Conservation (phyloP, 495 filamentous ascomycete genomes). For the Letharia columbiana region DNA sequence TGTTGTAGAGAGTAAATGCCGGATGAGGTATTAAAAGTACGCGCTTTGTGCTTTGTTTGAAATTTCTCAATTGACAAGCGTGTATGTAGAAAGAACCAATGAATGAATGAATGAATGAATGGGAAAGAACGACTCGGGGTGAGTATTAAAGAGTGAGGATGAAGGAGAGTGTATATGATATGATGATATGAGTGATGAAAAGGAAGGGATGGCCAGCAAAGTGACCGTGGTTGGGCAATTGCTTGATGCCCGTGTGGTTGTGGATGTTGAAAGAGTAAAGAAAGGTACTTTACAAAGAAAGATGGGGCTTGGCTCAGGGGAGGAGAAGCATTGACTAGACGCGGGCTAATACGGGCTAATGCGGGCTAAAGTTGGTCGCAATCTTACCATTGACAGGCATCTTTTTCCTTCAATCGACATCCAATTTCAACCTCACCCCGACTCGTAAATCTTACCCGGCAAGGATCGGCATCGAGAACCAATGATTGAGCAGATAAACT, state of each 20-base stretch:
- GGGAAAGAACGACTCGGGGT: background rate
- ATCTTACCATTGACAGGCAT: constrained; percentile 2
- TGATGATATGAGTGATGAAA: background rate
- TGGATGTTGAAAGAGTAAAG: background rate
- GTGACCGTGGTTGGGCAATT: background rate
- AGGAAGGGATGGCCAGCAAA: constrained; percentile 12
- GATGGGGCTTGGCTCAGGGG: background rate
- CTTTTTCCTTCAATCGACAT: background rate
- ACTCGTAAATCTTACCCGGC: too few relatives aligned
- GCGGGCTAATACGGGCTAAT: background rate
- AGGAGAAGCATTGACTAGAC: background rate
- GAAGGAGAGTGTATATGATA: background rate
- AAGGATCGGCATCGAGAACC: too few relatives aligned
- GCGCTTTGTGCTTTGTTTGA: constrained; percentile 4
- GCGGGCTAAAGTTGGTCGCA: background rate
- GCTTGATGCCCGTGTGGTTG: background rate
- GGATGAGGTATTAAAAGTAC: constrained; percentile 2
- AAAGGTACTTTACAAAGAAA: background rate
- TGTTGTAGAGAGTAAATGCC: background rate
- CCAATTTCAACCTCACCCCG: background rate
- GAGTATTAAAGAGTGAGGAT: too few relatives aligned
- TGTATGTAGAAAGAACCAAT: background rate
- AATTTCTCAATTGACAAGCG: background rate
- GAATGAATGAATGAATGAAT: background rate
- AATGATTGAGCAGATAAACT: too few relatives aligned